Base-by-base conservation (phyloP, 2,329 filamentous ascomycete genomes). In the Beauveria sp. region DNA sequence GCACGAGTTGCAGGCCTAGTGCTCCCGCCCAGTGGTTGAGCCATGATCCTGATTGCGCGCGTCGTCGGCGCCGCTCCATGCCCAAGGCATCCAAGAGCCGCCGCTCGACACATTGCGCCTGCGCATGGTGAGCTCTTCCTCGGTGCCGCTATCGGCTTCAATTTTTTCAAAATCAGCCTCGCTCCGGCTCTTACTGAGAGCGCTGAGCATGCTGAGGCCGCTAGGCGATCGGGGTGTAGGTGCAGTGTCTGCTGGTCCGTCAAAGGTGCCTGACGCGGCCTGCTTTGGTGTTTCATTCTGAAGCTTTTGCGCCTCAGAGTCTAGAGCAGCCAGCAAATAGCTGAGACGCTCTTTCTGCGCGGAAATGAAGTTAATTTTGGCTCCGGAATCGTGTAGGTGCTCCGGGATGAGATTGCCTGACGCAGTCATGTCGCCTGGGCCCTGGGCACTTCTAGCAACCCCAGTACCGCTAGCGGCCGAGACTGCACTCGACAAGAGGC, bases 121-220 rank as follows among this genome's bases (percentile, higher is more conserved):
- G 60, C 73, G 70, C 28, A 75, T 68, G 20, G 67, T 69, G 10
- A 67, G 78, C 38, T 77, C 79, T 51, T 84, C 83, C 69, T 84
- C 86, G 28, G 77, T 77, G 10, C 81, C 81, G 68, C 86, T 88
- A 70, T 93, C 89, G 40, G 87, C 86, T 64, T 95, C 89, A 66
- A 96, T 90, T 72, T 91, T 90, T 70, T 96, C 92, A 70, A 97
- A 97, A 67, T 96, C 93, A 22, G 84, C 85, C 71, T 96, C 92
- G 72, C 90, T 96, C 65, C 86, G 86, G 70, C 90, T 93, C 77
- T 93, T 93, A 68, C 85, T 88, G 68, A 96, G 75, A 3, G 79
- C 85, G 64, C 81, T 82, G 67, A 74, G 74, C 56, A 73, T 72
- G 66, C 78, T 80, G 52, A 79, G 72, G n/a, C 80, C 78, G 72